Percentiles rank a stretch among this genome's conserved stretches.
These are phyloP conservation scores for Thymus quinquecostatus DNA, from an alignment of 257 asterid species.

Conservation along the genomic window DNA sequence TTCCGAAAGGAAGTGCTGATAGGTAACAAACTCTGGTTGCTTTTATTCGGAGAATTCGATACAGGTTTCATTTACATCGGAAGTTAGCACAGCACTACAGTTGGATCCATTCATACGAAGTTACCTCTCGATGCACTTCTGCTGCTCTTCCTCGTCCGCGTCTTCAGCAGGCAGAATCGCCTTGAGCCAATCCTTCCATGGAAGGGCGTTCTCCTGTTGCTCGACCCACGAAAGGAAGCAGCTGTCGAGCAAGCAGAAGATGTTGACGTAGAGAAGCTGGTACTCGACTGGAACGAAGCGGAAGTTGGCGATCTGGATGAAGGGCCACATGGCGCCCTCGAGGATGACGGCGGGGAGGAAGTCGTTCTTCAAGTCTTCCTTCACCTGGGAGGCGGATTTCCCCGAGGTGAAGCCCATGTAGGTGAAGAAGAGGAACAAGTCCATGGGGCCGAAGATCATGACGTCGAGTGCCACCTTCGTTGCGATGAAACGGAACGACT, in stretches of 20 bases:
- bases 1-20: neutral
- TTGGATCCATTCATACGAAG: neutral
- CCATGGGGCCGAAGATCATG: slow-evolving; percentile 74
- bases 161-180: slow-evolving; percentile 30
- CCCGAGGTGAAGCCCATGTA: slow-evolving; percentile 85
- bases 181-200: slow-evolving; percentile 74
- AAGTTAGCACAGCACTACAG: no score
- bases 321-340: slow-evolving; percentile 83
- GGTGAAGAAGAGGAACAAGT: slow-evolving; percentile 70
- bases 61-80: neutral
- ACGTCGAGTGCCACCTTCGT: slow-evolving; percentile 79
- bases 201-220: slow-evolving; percentile 70
- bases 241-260: slow-evolving; percentile 85
- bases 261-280: slow-evolving; percentile 86
- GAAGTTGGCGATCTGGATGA: slow-evolving; percentile 78
- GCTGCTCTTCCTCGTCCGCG: neutral
- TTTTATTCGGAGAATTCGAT: neutral
- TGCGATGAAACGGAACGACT: slow-evolving; percentile 66
- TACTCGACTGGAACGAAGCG: slow-evolving; percentile 69
- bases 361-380: slow-evolving; percentile 72
- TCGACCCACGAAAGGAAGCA: slow-evolving; percentile 89
- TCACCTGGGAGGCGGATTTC: slow-evolving; percentile 60
- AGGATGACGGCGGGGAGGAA: slow-evolving; percentile 69
- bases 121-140: neutral
- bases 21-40: neutral